Conservation (phyloP, 2,329 filamentous ascomycete species). For the Phialophora macrospora region DNA sequence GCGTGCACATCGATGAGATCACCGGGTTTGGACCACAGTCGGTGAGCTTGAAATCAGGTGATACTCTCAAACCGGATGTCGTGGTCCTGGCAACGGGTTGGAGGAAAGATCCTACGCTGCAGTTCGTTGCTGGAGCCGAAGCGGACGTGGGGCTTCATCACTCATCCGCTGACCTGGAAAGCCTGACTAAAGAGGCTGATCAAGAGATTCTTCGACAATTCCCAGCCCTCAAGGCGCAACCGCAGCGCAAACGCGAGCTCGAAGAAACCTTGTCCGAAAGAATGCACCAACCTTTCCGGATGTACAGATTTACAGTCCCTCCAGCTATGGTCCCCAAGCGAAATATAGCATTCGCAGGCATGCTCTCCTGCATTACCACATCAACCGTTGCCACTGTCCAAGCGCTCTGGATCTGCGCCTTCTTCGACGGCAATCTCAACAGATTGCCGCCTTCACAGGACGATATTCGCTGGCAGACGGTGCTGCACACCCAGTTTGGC, state of each 20-base stretch:
- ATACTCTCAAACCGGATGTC: slow-evolving; percentile 53
- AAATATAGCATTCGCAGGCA: slow-evolving; percentile 52
- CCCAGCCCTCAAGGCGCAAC: slow-evolving; percentile 26
- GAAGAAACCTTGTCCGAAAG: slow-evolving; percentile 14
- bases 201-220: slow-evolving; percentile 52
- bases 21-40: slow-evolving; percentile 31
- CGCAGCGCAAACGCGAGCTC: slow-evolving; percentile 7
- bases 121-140: slow-evolving; percentile 53
- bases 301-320: slow-evolving; percentile 55
- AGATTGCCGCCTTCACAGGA: slow-evolving; percentile 38
- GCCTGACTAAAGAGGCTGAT: slow-evolving; percentile 53
- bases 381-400: slow-evolving; percentile 49
- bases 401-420: slow-evolving; percentile 68
- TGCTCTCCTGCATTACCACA: slow-evolving; percentile 49
- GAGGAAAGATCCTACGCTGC: slow-evolving; percentile 55
- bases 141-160: slow-evolving; percentile 53
- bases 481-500: slow-evolving; percentile 70
- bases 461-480: slow-evolving; percentile 54
- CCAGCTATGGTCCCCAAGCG: slow-evolving; percentile 16
- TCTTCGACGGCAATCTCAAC: slow-evolving; percentile 60
- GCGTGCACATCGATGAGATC: slow-evolving; percentile 53
- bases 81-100: slow-evolving; percentile 64
- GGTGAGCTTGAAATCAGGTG: slow-evolving; percentile 56
- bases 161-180: slow-evolving; percentile 16
- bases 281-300: slow-evolving; percentile 45